Percentiles rank a stretch among this genome's conserved stretches.
phyloP scores from a whole-genome alignment of 108 stramenopile genomes.

The Skeletonema costatum region DNA sequence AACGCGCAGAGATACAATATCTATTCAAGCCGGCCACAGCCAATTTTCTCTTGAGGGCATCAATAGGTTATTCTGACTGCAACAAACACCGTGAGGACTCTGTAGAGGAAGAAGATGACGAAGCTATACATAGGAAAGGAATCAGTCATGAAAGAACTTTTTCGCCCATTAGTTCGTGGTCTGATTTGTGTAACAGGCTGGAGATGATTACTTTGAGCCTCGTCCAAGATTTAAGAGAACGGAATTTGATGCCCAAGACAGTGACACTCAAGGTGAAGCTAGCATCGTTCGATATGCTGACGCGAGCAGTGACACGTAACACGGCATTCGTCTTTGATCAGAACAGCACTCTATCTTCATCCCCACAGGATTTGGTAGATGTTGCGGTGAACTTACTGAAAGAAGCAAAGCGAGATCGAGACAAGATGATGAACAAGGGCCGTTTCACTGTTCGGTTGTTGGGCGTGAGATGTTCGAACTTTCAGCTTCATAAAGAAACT shows the following conservation, averaged over 20 bases:
- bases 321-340: conserved; percentile 26
- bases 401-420: conserved; percentile 40
- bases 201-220: conserved; percentile 68
- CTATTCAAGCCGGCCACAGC: conserved; percentile 71
- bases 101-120: conserved; percentile 20
- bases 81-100: conserved; percentile 7
- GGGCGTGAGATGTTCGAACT: conserved; percentile 82
- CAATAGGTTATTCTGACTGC: conserved; percentile 61
- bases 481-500: conserved; percentile 51
- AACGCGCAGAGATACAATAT: conserved; percentile 63
- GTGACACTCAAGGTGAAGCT: conserved; percentile 87
- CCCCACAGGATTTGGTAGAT: conserved; percentile 50
- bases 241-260: conserved; percentile 64
- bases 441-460: conserved; percentile 72
- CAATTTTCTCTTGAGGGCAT: conserved; percentile 73
- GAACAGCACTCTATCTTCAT: conserved; percentile 27
- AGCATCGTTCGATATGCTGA: conserved; percentile 69
- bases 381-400: conserved; percentile 52
- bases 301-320: conserved; percentile 31
- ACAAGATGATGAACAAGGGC: not conserved
- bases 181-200: conserved; percentile 58
- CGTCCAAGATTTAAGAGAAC: conserved; percentile 61
- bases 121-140: conserved; percentile 62
- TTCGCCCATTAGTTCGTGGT: conserved; percentile 57
- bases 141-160: conserved; percentile 95